Evolutionary conservation across 1,284 basidiomycete species (phyloP).

Genomic region (Cutaneotrichosporon dermatis): DNA sequence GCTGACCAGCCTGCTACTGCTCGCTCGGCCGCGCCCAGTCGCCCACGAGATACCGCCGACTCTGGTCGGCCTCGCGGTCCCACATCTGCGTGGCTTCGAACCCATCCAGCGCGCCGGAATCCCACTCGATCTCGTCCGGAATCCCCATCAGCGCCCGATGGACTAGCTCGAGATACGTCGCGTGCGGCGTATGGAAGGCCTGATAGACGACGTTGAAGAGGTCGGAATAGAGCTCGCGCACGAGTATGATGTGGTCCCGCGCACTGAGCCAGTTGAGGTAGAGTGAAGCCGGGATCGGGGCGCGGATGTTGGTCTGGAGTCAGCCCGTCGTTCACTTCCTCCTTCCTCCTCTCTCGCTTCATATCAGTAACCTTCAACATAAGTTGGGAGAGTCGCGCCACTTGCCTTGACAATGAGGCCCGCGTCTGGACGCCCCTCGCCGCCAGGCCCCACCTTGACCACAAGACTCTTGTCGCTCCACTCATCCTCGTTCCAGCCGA

Average conservation of each 20-base stretch:
- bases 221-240: constrained; percentile 8
- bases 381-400: too few relatives aligned
- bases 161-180: constrained; percentile 1
- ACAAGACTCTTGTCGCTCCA: constrained; percentile 2
- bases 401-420: constrained; percentile 3
- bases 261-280: not conserved
- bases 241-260: not conserved
- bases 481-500: constrained; percentile 4
- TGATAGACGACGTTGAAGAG: constrained; percentile 6
- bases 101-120: not conserved
- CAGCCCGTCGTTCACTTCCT: too few relatives aligned
- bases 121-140: constrained; percentile 4
- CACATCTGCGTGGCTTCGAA: not conserved
- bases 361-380: too few relatives aligned
- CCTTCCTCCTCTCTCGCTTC: too few relatives aligned
- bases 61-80: not conserved
- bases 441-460: constrained; percentile 1
- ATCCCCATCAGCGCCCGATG: not conserved
- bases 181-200: constrained; percentile 3
- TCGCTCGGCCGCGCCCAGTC: not conserved
- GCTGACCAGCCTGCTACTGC: not conserved
- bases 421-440: constrained; percentile 2
- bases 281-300: not conserved
- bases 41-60: constrained; percentile 1
- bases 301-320: constrained; percentile 7